Conservation (phyloP, 2,329 filamentous ascomycete species). For the Colletotrichum gloeosporioides region DNA sequence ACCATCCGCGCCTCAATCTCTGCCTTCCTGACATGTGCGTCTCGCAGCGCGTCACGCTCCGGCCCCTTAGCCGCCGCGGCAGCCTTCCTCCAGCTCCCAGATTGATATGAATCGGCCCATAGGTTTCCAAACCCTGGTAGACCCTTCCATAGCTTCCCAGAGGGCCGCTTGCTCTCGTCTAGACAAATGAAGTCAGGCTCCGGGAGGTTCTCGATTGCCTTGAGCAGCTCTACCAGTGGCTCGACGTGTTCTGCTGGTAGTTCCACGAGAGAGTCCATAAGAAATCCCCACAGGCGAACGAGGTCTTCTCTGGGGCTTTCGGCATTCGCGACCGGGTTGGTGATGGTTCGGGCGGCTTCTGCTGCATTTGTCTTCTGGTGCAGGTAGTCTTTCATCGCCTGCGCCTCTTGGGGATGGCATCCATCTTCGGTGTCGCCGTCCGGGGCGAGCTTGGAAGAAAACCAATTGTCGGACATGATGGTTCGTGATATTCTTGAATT, state of each 20-base stretch:
- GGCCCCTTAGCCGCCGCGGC: accelerated
- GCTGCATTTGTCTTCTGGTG: background rate
- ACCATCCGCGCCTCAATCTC: background rate
- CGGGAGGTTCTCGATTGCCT: background rate
- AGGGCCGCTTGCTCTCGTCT: background rate
- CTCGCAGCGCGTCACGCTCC: background rate
- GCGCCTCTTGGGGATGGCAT: background rate
- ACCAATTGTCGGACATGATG: background rate
- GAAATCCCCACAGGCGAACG: background rate
- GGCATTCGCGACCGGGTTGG: background rate
- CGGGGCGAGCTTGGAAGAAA: background rate
- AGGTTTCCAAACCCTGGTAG: background rate
- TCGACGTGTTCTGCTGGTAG: background rate
- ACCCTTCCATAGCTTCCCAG: background rate
- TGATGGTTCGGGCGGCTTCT: background rate
- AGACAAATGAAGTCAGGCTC: background rate
- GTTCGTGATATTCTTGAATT: accelerated
- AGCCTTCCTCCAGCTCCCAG: background rate
- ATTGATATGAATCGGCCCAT: background rate
- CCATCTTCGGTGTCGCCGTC: background rate
- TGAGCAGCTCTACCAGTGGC: background rate
- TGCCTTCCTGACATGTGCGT: background rate
- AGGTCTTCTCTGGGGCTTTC: background rate
- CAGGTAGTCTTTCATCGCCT: background rate
- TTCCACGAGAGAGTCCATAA: background rate